A percentile compares a stretch with the other conserved stretches of the same genome.
These are phyloP conservation scores for Hypoxylon rickii DNA, from an alignment of 495 filamentous ascomycete genomes.

Conservation along the genomic window DNA sequence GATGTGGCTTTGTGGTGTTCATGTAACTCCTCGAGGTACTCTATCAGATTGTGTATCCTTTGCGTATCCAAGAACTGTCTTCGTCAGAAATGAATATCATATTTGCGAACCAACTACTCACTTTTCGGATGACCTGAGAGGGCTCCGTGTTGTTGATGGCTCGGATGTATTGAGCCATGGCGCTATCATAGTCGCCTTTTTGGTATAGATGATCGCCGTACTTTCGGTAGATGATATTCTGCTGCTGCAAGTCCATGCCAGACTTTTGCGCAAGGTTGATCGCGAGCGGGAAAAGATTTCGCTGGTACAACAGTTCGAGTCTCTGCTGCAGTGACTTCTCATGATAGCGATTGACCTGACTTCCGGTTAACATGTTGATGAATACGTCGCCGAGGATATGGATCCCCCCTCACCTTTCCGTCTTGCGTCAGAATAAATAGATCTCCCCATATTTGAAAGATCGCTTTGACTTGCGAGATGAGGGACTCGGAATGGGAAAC, in stretches of 20 bases:
- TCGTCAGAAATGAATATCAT: slow-evolving; percentile 33
- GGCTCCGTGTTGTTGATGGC: slow-evolving; percentile 95
- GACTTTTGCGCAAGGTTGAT: slow-evolving; percentile 93
- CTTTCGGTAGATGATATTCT: slow-evolving; percentile 88
- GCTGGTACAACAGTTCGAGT: slow-evolving; percentile 90
- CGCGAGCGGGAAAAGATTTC: slow-evolving; percentile 88
- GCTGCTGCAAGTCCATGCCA: slow-evolving; percentile 74
- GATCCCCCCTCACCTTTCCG: slow-evolving; percentile 73
- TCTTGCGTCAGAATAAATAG: slow-evolving; percentile 85
- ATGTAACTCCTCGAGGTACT: slow-evolving; percentile 95
- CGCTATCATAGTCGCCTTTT: slow-evolving; percentile 91
- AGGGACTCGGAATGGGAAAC: slow-evolving; percentile 88
- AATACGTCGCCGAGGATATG: too few relatives aligned
- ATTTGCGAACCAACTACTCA: slow-evolving; percentile 34
- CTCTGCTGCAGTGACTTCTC: slow-evolving; percentile 90
- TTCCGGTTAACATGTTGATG: slow-evolving; percentile 16
- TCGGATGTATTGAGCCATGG: slow-evolving; percentile 97
- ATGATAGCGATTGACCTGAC: slow-evolving; percentile 82
- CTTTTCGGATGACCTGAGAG: slow-evolving; percentile 91
- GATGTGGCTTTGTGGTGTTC: slow-evolving; percentile 90
- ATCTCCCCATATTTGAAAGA: slow-evolving; percentile 91
- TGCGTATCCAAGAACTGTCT: slow-evolving; percentile 87
- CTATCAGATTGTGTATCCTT: slow-evolving; percentile 94
- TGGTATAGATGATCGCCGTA: slow-evolving; percentile 97
- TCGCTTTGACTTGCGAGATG: slow-evolving; percentile 72